Evolutionary conservation across 768 basidiomycete species (phyloP).

Genomic region (Rhodosporidiobolus odoratus): DNA sequence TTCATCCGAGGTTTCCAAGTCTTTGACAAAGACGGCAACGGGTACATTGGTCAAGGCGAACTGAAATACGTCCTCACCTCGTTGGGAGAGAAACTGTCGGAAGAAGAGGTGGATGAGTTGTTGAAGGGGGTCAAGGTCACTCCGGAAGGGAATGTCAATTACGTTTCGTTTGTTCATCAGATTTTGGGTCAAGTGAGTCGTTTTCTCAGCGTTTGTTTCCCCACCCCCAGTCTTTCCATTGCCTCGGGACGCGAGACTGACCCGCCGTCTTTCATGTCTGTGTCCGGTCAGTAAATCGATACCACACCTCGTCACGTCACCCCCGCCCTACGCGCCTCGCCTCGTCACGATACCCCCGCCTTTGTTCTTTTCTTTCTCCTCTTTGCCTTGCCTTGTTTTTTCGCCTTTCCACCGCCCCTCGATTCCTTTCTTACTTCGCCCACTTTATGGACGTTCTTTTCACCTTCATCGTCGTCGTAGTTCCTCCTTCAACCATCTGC

Average conservation of each 20-base stretch:
- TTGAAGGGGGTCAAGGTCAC: constrained; percentile 92
- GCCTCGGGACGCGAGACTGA: too few relatives aligned
- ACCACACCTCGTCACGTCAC: too few relatives aligned
- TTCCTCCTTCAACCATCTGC: too few relatives aligned
- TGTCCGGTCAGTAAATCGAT: too few relatives aligned
- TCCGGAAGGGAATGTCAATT: constrained; percentile 90
- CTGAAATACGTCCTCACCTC: constrained; percentile 89
- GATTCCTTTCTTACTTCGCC: too few relatives aligned
- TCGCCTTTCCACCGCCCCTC: constrained; percentile 2
- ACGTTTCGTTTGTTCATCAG: constrained; percentile 91
- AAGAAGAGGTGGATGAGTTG: constrained; percentile 96
- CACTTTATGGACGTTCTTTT: background rate
- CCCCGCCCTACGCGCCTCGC: too few relatives aligned
- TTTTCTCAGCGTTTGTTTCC: constrained; percentile 45
- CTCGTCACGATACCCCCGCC: too few relatives aligned
- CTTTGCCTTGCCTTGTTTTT: background rate
- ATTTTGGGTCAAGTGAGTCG: constrained; percentile 64
- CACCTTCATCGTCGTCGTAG: background rate
- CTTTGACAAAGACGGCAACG: constrained; percentile 92
- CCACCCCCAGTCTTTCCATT: too few relatives aligned
- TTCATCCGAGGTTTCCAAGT: constrained; percentile 99
- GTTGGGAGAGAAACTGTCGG: constrained; percentile 95
- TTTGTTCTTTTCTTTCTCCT: background rate
- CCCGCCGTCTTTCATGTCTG: too few relatives aligned
- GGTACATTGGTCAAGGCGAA: constrained; percentile 77